Conservation (phyloP, 2,329 filamentous ascomycete genomes). For the Exophiala lecanii-corni region DNA sequence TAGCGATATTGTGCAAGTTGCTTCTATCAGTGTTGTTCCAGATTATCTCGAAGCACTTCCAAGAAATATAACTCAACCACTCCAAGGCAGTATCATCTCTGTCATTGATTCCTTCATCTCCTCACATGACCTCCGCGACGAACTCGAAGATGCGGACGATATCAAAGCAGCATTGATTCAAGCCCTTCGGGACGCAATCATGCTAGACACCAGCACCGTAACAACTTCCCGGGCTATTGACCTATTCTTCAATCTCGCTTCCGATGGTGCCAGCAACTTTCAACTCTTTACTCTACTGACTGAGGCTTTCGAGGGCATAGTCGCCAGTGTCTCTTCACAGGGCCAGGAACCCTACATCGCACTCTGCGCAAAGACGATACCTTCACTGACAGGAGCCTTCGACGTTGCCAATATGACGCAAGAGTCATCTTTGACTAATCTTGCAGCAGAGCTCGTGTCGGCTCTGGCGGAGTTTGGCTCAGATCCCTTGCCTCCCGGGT, state of each 20-base stretch:
- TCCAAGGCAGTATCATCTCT: conserved; percentile 58
- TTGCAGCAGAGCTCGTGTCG: conserved; percentile 79
- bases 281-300: conserved; percentile 82
- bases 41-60: conserved; percentile 56
- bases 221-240: conserved; percentile 68
- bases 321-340: conserved; percentile 45
- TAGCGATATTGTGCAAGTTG: conserved; percentile 85
- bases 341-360: conserved; percentile 66
- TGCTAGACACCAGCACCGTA: conserved; percentile 70
- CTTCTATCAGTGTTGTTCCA: conserved; percentile 83
- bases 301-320: conserved; percentile 88
- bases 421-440: conserved; percentile 76
- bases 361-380: conserved; percentile 80
- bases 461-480: conserved; percentile 77
- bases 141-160: conserved; percentile 85
- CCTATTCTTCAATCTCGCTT: conserved; percentile 82
- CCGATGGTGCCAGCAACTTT: conserved; percentile 83
- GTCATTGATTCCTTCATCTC: conserved; percentile 69
- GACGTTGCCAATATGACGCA: conserved; percentile 81
- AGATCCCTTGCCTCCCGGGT: conserved; percentile 79
- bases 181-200: conserved; percentile 75
- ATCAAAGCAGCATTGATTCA: conserved; percentile 86
- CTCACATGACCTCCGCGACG: conserved; percentile 67
- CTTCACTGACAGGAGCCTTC: conserved; percentile 81
- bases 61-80: conserved; percentile 45